A percentile compares a stretch with the other conserved stretches of the same genome.
Conservation (phyloP, 352 stramenopile genomes). For the Saprolegnia diclina region DNA sequence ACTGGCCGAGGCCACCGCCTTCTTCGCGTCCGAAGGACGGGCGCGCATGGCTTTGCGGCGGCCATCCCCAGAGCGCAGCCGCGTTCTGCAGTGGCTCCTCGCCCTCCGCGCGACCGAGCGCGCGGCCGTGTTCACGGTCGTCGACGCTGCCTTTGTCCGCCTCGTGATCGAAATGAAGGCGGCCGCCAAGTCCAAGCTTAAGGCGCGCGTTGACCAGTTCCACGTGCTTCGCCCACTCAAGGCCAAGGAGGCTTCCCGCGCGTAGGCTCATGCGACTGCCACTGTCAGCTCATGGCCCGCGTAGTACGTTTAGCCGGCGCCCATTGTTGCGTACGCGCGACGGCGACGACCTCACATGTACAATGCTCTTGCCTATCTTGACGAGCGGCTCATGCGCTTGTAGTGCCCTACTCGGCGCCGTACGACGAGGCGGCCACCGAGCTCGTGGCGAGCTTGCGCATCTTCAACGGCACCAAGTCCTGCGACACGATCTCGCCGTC, state of each 20-base stretch:
- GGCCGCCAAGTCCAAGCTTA: slow-evolving; percentile 19
- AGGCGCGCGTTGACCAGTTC: slow-evolving; percentile 41
- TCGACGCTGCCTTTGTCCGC: slow-evolving; percentile 69
- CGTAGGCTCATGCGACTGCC: neutral
- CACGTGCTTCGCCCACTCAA: slow-evolving; percentile 38
- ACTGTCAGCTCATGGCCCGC: slow-evolving; percentile 4
- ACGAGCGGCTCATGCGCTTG: slow-evolving; percentile 24
- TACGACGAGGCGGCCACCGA: slow-evolving; percentile 41
- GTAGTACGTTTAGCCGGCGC: slow-evolving; percentile 53
- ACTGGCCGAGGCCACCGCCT: slow-evolving; percentile 55
- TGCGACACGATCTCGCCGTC: slow-evolving; percentile 62
- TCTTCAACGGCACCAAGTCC: slow-evolving; percentile 61
- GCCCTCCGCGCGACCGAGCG: slow-evolving; percentile 39
- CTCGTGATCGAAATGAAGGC: slow-evolving; percentile 69
- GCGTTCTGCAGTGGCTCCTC: slow-evolving; percentile 49
- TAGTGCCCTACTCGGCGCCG: slow-evolving; percentile 40
- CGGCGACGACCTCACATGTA: slow-evolving; percentile 35
- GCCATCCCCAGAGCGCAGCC: slow-evolving; percentile 31
- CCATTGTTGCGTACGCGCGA: slow-evolving; percentile 42
- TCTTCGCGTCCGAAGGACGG: slow-evolving; percentile 30
- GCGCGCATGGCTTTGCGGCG: slow-evolving; percentile 20
- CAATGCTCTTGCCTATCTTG: neutral
- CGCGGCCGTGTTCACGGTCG: slow-evolving; percentile 54
- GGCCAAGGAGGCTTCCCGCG: neutral
- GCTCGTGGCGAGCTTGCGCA: slow-evolving; percentile 36